These are phyloP conservation scores for Phytophthora vignae DNA, from an alignment of 352 stramenopile species.

Conservation along the genomic window DNA sequence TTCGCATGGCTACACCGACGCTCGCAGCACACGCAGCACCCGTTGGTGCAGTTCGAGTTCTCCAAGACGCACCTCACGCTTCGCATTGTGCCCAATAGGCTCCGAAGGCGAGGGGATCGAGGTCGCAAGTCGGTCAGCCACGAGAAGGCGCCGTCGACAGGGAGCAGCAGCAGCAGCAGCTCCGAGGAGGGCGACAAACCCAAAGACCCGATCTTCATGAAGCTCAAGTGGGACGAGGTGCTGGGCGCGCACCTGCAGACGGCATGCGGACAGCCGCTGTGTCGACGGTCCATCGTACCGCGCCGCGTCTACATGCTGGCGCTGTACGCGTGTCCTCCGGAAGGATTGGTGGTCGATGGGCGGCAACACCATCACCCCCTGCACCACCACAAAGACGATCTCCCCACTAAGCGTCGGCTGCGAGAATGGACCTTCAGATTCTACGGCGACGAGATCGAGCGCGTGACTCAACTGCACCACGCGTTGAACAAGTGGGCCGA, in stretches of 20 bases:
- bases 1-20: slow-evolving; percentile 29
- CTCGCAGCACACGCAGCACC: slow-evolving; percentile 30
- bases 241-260: slow-evolving; percentile 58
- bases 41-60: slow-evolving; percentile 33
- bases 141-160: slow-evolving; percentile 10
- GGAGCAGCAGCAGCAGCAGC: slow-evolving; percentile 20
- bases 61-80: slow-evolving; percentile 27
- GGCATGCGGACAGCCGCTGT: slow-evolving; percentile 45
- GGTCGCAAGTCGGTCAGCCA: neutral
- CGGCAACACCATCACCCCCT: slow-evolving; percentile 22
- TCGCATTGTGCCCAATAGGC: slow-evolving; percentile 13
- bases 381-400: slow-evolving; percentile 28
- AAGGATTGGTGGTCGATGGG: slow-evolving; percentile 14
- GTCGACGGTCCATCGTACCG: slow-evolving; percentile 19
- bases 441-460: slow-evolving; percentile 44
- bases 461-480: slow-evolving; percentile 38
- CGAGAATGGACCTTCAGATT: slow-evolving; percentile 59
- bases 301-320: slow-evolving; percentile 49
- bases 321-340: slow-evolving; percentile 51
- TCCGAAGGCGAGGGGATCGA: neutral
- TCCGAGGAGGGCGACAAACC: slow-evolving; percentile 22
- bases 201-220: slow-evolving; percentile 14
- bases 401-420: slow-evolving; percentile 38
- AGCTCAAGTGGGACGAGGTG: slow-evolving; percentile 54
- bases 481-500: slow-evolving; percentile 58